Conservation (phyloP, 345 rosid species). For the Hibiscus mutabilis region DNA sequence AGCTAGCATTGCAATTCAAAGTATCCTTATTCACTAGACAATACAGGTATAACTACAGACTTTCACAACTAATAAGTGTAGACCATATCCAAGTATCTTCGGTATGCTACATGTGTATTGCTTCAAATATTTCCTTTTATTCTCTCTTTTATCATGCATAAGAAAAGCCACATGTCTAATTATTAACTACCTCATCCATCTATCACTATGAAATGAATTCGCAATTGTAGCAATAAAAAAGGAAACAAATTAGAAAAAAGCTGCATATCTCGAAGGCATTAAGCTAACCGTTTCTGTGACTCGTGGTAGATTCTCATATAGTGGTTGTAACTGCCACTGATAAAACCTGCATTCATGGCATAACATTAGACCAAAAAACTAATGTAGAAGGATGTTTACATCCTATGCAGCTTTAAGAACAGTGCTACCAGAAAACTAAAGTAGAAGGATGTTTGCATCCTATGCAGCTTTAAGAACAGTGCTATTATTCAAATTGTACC, state of each 20-base stretch:
- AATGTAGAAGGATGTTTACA: not conserved
- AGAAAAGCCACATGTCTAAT: not conserved
- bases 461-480: not conserved
- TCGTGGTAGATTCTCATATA: constrained; percentile 80
- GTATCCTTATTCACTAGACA: not conserved
- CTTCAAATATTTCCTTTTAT: not conserved
- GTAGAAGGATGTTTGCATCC: not conserved
- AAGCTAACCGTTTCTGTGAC: constrained; percentile 65
- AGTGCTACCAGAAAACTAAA: not conserved
- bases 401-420: not conserved
- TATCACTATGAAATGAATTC: not conserved
- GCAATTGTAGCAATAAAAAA: not conserved
- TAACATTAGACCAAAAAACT: not conserved
- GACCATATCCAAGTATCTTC: not conserved
- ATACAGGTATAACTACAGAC: not conserved
- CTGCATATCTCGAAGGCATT: not conserved
- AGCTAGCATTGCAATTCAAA: not conserved
- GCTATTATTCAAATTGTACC: not conserved
- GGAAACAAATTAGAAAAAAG: not conserved
- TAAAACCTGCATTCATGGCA: constrained; percentile 59
- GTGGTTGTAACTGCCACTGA: constrained; percentile 99
- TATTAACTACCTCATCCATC: not conserved
- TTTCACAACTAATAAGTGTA: not conserved
- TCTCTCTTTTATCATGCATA: not conserved
- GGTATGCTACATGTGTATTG: not conserved